Percentiles rank a stretch among this genome's conserved stretches.
Evolutionary conservation across 805 yeast genomes (phyloP).

Genomic region (Lipomyces starkeyi): DNA sequence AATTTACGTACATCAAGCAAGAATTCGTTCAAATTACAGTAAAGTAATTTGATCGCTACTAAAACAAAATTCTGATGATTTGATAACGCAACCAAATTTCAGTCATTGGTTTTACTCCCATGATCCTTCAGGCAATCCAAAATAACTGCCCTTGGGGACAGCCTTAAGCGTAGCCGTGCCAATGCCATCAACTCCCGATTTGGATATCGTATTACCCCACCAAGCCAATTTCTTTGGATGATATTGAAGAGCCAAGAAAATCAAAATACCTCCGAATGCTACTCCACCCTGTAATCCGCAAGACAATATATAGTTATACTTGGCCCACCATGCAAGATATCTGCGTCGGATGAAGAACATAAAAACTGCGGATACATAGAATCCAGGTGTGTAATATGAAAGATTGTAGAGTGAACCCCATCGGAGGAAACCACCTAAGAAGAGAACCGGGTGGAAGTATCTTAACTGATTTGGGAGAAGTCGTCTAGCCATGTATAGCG

Average conservation of each 20-base stretch:
- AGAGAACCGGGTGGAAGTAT: conserved; percentile 68
- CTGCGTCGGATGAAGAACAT: conserved; percentile 18
- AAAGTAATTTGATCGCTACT: too few relatives aligned
- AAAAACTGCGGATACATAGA: conserved; percentile 15
- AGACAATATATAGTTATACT: conserved; percentile 58
- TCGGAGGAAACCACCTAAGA: conserved; percentile 49
- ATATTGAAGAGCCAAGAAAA: conserved; percentile 58
- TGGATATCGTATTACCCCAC: conserved; percentile 63
- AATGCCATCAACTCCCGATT: conserved; percentile 24
- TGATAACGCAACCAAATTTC: too few relatives aligned
- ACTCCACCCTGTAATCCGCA: conserved; percentile 71
- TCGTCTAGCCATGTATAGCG: conserved; percentile 49
- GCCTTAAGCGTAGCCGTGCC: conserved; percentile 13
- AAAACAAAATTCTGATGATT: too few relatives aligned
- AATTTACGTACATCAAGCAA: too few relatives aligned
- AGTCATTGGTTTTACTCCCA: too few relatives aligned
- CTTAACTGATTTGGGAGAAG: conserved; percentile 46
- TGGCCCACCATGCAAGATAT: conserved; percentile 29
- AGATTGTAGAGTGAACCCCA: conserved; percentile 23
- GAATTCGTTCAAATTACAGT: too few relatives aligned
- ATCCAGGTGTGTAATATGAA: conserved; percentile 25
- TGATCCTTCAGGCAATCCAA: conserved; percentile 21
- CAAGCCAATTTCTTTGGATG: conserved; percentile 53
- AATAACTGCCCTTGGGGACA: conserved; percentile 15
- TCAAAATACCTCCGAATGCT: conserved; percentile 63